phyloP scores from a whole-genome alignment of 2,329 filamentous ascomycete species.

The Ophiostoma tasmaniense region DNA sequence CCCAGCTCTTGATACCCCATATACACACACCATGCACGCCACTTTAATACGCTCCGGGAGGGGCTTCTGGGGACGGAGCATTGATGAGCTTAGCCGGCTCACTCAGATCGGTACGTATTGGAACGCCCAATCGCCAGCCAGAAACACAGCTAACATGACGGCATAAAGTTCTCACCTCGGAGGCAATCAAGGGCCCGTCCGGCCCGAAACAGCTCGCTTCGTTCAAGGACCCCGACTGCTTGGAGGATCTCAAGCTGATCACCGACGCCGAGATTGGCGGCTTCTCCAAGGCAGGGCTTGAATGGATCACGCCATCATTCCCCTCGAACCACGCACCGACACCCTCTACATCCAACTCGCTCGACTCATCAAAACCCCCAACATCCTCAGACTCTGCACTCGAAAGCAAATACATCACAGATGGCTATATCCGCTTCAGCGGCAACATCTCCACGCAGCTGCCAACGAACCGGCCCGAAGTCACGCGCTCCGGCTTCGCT shows the following conservation, averaged over 20 bases:
- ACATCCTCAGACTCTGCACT: background rate
- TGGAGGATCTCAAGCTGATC: slow-evolving; percentile 63
- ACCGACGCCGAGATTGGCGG: slow-evolving; percentile 81
- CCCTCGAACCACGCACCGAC: slow-evolving; percentile 10
- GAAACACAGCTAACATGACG: background rate
- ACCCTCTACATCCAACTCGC: background rate
- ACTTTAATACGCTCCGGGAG: slow-evolving; percentile 37
- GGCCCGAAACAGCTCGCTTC: slow-evolving; percentile 56
- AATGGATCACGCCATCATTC: slow-evolving; percentile 42
- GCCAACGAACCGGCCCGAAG: slow-evolving; percentile 61
- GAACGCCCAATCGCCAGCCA: background rate
- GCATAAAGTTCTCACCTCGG: slow-evolving; percentile 54
- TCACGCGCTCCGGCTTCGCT: slow-evolving; percentile 77
- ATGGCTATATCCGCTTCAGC: slow-evolving; percentile 69
- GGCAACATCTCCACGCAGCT: slow-evolving; percentile 82
- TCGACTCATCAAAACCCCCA: background rate
- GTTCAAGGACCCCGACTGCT: slow-evolving; percentile 46
- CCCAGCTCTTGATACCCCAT: background rate
- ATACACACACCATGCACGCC: slow-evolving; percentile 37
- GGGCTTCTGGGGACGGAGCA: slow-evolving; percentile 49
- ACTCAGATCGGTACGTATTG: slow-evolving; percentile 43
- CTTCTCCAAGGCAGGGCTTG: slow-evolving; percentile 65
- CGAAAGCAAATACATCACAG: slow-evolving; percentile 8
- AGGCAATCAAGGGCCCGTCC: slow-evolving; percentile 57
- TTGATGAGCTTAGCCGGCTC: slow-evolving; percentile 52